A percentile compares a stretch with the other conserved stretches of the same genome.
These are phyloP conservation scores for Ceratocystis destructans DNA, from an alignment of 2,329 filamentous ascomycete genomes.

Conservation along the genomic window DNA sequence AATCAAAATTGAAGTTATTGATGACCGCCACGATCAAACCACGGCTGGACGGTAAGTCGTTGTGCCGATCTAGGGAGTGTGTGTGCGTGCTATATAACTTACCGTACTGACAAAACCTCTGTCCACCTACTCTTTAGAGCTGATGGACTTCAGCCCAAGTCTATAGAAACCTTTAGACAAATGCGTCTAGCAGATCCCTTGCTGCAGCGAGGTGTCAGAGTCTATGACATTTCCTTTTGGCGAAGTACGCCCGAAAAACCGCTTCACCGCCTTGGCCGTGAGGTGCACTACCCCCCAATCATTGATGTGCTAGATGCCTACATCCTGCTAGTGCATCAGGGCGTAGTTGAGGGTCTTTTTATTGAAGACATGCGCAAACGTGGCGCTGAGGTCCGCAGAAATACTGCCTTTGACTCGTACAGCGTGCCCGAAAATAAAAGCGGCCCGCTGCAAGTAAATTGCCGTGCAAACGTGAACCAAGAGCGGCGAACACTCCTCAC, in stretches of 20 bases:
- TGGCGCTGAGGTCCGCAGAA: slow-evolving; percentile 48
- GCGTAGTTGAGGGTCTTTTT: slow-evolving; percentile 59
- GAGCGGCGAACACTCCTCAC: slow-evolving; percentile 39
- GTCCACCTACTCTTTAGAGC: slow-evolving; percentile 32
- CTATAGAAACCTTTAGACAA: slow-evolving; percentile 62
- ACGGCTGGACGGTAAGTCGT: slow-evolving; percentile 40
- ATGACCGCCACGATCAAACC: slow-evolving; percentile 55
- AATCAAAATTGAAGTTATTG: slow-evolving; percentile 50
- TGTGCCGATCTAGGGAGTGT: not conserved
- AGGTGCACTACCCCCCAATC: slow-evolving; percentile 53
- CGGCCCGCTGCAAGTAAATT: slow-evolving; percentile 37
- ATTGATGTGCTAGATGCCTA: slow-evolving; percentile 45
- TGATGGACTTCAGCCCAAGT: slow-evolving; percentile 64
- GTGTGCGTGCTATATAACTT: not conserved
- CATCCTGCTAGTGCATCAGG: slow-evolving; percentile 52
- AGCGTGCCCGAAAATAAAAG: slow-evolving; percentile 32
- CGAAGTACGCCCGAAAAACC: slow-evolving; percentile 37
- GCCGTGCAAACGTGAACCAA: slow-evolving; percentile 38
- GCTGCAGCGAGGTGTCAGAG: slow-evolving; percentile 50
- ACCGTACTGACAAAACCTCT: not conserved
- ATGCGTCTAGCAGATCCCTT: slow-evolving; percentile 58
- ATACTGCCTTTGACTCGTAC: slow-evolving; percentile 49
- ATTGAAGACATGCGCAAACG: slow-evolving; percentile 54
- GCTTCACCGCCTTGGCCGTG: slow-evolving; percentile 47
- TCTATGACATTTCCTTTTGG: slow-evolving; percentile 67